These are phyloP conservation scores for Trypanosoma boissoni DNA, from an alignment of 208 protist species.

Conservation along the genomic window DNA sequence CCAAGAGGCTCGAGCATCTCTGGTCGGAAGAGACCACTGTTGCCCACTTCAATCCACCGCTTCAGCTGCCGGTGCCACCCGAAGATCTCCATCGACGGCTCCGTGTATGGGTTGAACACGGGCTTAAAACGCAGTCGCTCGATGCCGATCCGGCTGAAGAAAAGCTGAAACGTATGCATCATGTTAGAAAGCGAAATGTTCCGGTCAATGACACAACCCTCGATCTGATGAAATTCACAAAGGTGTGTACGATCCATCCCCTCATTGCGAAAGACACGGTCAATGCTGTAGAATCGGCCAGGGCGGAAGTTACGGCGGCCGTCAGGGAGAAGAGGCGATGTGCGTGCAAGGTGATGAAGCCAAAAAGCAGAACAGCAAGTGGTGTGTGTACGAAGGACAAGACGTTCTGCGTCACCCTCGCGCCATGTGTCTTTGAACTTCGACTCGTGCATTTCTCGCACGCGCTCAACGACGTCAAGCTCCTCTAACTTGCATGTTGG, in stretches of 20 bases:
- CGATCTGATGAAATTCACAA: constrained; percentile 99
- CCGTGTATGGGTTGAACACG: constrained; percentile 99
- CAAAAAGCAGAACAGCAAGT: constrained; percentile 98
- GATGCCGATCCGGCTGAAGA: constrained; percentile 98
- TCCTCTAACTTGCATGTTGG: constrained; percentile 38
- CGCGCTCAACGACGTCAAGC: constrained; percentile 90
- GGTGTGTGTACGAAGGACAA: constrained; percentile 99
- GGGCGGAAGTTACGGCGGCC: constrained; percentile 91
- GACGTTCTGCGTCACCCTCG: constrained; percentile 94
- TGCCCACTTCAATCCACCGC: constrained; percentile 98
- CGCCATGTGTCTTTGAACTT: constrained; percentile 95
- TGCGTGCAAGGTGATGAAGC: constrained; percentile 94
- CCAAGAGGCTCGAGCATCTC: constrained; percentile 99
- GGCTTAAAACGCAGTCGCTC: constrained; percentile 99
- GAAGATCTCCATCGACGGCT: constrained; percentile 99
- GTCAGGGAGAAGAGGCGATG: constrained; percentile 36
- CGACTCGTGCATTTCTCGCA: constrained; percentile 94
- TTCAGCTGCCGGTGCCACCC: constrained; percentile 94
- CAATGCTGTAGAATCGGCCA: constrained; percentile 99
- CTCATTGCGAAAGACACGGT: constrained; percentile 99
- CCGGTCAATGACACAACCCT: constrained; percentile 98
- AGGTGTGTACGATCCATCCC: constrained; percentile 99
- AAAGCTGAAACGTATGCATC: constrained; percentile 97
- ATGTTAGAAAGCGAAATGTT: constrained; percentile 98
- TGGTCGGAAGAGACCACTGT: constrained; percentile 98